A percentile compares a stretch with the other conserved stretches of the same genome.
These are phyloP conservation scores for Penicillium paxilli DNA, from an alignment of 495 filamentous ascomycete species.

Conservation along the genomic window DNA sequence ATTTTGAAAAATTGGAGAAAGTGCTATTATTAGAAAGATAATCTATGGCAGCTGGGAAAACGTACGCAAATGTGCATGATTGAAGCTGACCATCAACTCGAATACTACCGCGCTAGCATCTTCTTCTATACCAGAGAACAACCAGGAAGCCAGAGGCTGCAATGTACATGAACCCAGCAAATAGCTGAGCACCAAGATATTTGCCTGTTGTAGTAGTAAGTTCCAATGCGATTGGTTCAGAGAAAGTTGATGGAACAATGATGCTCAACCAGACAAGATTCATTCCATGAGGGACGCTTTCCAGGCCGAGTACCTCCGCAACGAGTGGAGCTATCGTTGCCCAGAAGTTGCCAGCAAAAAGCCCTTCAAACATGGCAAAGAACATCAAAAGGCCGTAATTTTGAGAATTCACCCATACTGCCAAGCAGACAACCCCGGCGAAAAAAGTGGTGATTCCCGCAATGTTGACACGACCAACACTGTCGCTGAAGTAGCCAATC, in stretches of 20 bases:
- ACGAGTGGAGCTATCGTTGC: slow-evolving; percentile 29
- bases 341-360: slow-evolving; percentile 46
- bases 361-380: slow-evolving; percentile 62
- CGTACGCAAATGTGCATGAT: too few species aligned
- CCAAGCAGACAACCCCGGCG: slow-evolving; percentile 58
- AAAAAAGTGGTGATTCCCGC: slow-evolving; percentile 58
- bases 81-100: too few species aligned
- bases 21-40: too few species aligned
- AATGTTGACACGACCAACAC: slow-evolving; percentile 62
- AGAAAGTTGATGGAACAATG: slow-evolving; percentile 57
- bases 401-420: slow-evolving; percentile 67
- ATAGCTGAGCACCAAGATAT: not conserved
- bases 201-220: not conserved
- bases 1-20: too few species aligned
- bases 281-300: slow-evolving; percentile 58
- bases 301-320: slow-evolving; percentile 58
- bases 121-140: too few species aligned
- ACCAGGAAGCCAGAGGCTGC: too few species aligned
- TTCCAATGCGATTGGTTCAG: slow-evolving; percentile 57
- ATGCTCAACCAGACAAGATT: slow-evolving; percentile 66
- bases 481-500: slow-evolving; percentile 68
- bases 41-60: too few species aligned
- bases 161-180: too few species aligned
- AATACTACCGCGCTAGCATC: too few species aligned
- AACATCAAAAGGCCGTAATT: slow-evolving; percentile 60